Base-by-base conservation (phyloP, 2,329 filamentous ascomycete genomes). In the Davidsoniella eucalypti region DNA sequence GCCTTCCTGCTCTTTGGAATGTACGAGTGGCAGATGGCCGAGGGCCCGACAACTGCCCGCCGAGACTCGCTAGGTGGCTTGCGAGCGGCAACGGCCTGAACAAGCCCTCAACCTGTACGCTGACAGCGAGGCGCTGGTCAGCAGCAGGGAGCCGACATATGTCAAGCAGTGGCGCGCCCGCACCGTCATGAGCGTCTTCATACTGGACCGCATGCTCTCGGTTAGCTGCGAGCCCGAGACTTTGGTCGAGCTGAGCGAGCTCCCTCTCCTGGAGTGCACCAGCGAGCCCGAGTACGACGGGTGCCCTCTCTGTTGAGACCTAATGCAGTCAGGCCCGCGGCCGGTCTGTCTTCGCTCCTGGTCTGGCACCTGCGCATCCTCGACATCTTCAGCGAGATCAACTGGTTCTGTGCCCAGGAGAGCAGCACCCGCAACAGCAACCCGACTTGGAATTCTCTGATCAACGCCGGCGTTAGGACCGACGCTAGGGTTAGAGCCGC, bases 1-100 rank as follows among this genome's bases (percentile, higher is more conserved):
- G 49, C 49, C 21, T 46, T 51, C 16, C 18, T 51, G 16, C n/a
- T 46, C 18, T 21, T 51, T n/a, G 49, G 26, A n/a, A 40, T 51
- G 12, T 41, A 39, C 29, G 49, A 51, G 25, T 51, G 49, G 49
- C 12, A 39, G 21, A 17, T 43, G n/a, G 23, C 45, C 8, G n/a
- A 45, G n/a, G 21, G 36, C 16, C 43, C 10, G 42, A 40, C 16
- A 29, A 26, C 18, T 46, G 33, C 39, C 46, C 38, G n/a, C n/a
- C 4, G 14, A 21, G 46, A 12, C 23, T 48, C 2, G 12, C 37
- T 5, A 37, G 23, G n/a, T 51, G 49, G 49, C 36, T 51, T 17
- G 25, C 26, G 1, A 16, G 18, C 9, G 43, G 49, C 37, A 25
- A n/a, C 4, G 49, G 49, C 10, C 17, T 51, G 33, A 7, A 9